A percentile compares a stretch with the other conserved stretches of the same genome.
phyloP scores from a whole-genome alignment of 2,329 filamentous ascomycete genomes.

The Pseudogymnoascus sp. region DNA sequence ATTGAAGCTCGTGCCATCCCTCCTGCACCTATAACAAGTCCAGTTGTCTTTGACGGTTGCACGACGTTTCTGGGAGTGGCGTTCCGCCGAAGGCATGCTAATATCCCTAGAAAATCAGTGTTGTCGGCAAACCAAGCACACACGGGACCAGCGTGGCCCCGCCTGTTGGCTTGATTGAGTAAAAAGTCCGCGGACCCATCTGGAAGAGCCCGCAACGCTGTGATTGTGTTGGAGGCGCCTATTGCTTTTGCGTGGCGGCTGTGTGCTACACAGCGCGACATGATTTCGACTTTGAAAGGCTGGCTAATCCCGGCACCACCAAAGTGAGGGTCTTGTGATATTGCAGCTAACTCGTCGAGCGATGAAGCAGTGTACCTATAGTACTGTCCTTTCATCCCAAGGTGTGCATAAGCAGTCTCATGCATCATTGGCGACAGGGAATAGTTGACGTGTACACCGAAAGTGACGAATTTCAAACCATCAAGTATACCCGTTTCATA shows the following conservation, averaged over 20 bases:
- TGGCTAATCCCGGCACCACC: conserved; percentile 61
- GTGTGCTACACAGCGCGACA: conserved; percentile 52
- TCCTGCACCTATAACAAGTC: conserved; percentile 55
- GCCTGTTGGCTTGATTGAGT: background rate
- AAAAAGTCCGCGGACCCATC: conserved; percentile 42
- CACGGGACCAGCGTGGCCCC: conserved; percentile 53
- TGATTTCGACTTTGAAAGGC: conserved; percentile 64
- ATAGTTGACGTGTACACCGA: conserved; percentile 61
- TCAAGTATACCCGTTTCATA: conserved; percentile 59
- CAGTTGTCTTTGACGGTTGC: conserved; percentile 37
- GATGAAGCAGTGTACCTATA: conserved; percentile 18
- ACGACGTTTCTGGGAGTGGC: conserved; percentile 65
- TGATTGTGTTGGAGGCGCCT: conserved; percentile 64
- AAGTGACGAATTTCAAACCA: conserved; percentile 60
- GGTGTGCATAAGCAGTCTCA: conserved; percentile 54
- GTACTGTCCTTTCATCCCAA: conserved; percentile 36
- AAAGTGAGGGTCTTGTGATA: conserved; percentile 49
- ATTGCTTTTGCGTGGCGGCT: conserved; percentile 63
- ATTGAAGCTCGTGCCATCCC: conserved; percentile 73
- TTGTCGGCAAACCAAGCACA: conserved; percentile 59
- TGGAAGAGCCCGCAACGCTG: conserved; percentile 47
- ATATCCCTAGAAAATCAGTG: conserved; percentile 72
- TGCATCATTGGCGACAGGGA: conserved; percentile 69
- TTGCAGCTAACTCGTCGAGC: conserved; percentile 37
- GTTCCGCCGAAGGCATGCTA: conserved; percentile 48